Evolutionary conservation across 2,329 filamentous ascomycete genomes (phyloP), one percentile per base, ranked within the genome.

Genomic region (Lithohypha guttulata): DNA sequence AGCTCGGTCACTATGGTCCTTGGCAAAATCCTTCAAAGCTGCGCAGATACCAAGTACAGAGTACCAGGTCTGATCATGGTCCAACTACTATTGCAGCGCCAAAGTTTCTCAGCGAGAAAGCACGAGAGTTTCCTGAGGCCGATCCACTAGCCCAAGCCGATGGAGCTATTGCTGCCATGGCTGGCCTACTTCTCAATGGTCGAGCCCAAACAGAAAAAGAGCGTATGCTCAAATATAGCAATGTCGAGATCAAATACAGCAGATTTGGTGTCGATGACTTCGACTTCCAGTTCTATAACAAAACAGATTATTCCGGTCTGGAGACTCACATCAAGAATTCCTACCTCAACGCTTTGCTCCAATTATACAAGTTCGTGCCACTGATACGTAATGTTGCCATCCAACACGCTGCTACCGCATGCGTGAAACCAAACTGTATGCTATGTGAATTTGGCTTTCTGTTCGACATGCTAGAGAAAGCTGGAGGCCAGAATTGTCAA

Each of bases 261-360:
- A 93, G 86, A 57, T 98, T 95, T 59, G 91, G 91, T 14, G 86
- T 98, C n/a, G 89, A 96, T 54, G 93, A 98, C 59, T 98, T 98
- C 58, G 91, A 98, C 59, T 98, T 98, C 62, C 81, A 82, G 78
- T 96, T 84, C 59, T 98, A 93, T 68, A 98, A 98, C 61, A 86
- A 84, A 57, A 96, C 93, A 1, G 70, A 68, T 17, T 94, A 85
- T 55, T 94, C 91, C 7, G 91, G 91, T 0, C 67, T 98, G 26
- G 89, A 98, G 59, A 98, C 84, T 31, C 89, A 98, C 57, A 95
- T 98, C 44, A 76, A 86, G 28, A 96, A 98, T 57, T 95, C 89
- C 2, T 98, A 96, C 55, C 84, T 87, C 40, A 98, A 98, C 52
- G 75, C 91, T 0, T 71, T 98, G 3, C 68, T 98, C 22, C 91